phyloP scores from a whole-genome alignment of 495 filamentous ascomycete species.

The Xylaria bambusicola region DNA sequence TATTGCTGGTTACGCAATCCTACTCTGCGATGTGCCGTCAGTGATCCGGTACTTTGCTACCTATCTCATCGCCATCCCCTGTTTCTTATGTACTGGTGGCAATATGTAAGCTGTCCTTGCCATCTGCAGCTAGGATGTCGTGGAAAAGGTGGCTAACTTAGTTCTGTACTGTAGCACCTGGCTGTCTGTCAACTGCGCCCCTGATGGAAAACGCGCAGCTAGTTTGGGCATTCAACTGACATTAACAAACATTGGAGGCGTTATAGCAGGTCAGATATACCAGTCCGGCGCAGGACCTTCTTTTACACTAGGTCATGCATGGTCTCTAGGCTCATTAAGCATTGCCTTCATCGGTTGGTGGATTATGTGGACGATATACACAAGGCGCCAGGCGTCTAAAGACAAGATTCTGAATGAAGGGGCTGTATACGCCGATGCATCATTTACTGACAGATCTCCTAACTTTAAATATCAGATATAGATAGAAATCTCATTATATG shows the following conservation, averaged over 20 bases:
- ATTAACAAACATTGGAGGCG: conserved; percentile 43
- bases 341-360: conserved; percentile 32
- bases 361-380: conserved; percentile 29
- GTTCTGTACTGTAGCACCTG: conserved; percentile 57
- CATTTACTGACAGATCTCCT: conserved; percentile 27
- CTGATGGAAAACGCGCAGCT: conserved; percentile 47
- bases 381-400: conserved; percentile 26
- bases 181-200: conserved; percentile 47
- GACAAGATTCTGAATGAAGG: conserved; percentile 16
- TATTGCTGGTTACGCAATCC: conserved; percentile 63
- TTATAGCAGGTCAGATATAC: conserved; percentile 40
- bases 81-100: conserved; percentile 30
- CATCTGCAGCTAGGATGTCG: no score
- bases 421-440: not conserved
- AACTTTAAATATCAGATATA: conserved; percentile 35
- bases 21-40: conserved; percentile 51
- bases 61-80: conserved; percentile 59
- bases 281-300: conserved; percentile 28
- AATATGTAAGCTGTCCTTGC: conserved; percentile 1
- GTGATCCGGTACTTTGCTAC: conserved; percentile 67
- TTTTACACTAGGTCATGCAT: conserved; percentile 35
- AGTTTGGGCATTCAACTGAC: conserved; percentile 42
- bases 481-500: not conserved
- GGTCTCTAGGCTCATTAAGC: conserved; percentile 31
- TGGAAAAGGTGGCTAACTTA: no score